These are phyloP conservation scores for Ambispora gerdemannii DNA, from an alignment of 192 early-diverging fungal genomes.

Conservation along the genomic window DNA sequence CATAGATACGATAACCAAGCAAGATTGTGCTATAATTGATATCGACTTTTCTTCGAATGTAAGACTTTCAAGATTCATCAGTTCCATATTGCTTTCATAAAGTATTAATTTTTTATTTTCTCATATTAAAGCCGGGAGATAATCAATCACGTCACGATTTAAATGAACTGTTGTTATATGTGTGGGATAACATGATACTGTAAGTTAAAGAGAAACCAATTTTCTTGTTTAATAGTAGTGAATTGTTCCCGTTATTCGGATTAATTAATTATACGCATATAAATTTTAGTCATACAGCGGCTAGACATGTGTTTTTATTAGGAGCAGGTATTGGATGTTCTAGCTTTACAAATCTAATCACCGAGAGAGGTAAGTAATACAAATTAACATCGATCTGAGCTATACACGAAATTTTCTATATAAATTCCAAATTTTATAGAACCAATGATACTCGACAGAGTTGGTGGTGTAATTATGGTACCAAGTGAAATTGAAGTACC, in stretches of 20 bases:
- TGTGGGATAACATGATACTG: slow-evolving; percentile 40
- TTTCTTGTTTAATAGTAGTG: no score
- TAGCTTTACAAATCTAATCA: slow-evolving; percentile 38
- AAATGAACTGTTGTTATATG: slow-evolving; percentile 32
- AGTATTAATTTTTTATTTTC: not conserved
- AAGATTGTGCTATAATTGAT: slow-evolving; percentile 19
- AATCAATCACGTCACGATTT: slow-evolving; percentile 31
- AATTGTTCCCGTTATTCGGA: no score
- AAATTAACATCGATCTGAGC: not conserved
- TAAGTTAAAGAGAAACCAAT: not conserved
- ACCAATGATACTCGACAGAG: not conserved
- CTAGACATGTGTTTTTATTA: slow-evolving; percentile 35
- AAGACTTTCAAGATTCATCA: not conserved
- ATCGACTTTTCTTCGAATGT: slow-evolving; percentile 10
- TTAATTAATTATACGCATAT: not conserved
- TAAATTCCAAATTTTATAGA: not conserved
- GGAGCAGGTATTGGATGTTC: slow-evolving; percentile 39
- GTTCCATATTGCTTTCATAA: not conserved
- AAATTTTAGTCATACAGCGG: slow-evolving; percentile 6
- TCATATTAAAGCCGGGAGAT: not conserved
- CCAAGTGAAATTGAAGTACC: slow-evolving; percentile 37
- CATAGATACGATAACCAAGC: slow-evolving; percentile 12
- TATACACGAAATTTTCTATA: not conserved
- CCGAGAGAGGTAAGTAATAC: slow-evolving; percentile 30
- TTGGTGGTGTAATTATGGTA: slow-evolving; percentile 31